These are phyloP conservation scores for Calophaca sinica DNA, from an alignment of 306 rosid species.

Conservation along the genomic window DNA sequence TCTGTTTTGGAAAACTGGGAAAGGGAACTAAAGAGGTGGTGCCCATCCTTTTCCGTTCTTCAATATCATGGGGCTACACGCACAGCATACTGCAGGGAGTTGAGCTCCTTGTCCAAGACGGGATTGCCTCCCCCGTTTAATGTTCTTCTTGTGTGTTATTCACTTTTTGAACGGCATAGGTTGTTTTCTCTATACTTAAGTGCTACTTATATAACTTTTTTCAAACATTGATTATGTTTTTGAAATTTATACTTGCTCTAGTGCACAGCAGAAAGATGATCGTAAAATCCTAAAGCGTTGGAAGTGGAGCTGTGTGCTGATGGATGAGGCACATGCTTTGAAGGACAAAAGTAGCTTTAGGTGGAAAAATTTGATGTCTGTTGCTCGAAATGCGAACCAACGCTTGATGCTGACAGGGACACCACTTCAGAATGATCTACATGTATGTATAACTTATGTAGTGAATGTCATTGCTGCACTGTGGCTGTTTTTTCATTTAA, in stretches of 20 bases:
- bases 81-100: constrained; percentile 78
- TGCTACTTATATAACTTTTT: constrained; percentile 11
- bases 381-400: constrained; percentile 90
- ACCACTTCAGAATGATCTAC: constrained; percentile 94
- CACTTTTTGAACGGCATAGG: constrained; percentile 99
- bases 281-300: constrained; percentile 91
- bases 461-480: constrained; percentile 28
- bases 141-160: constrained; percentile 96
- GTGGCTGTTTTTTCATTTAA: constrained; percentile 38
- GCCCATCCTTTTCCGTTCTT: constrained; percentile 85
- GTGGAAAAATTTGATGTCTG: constrained; percentile 96
- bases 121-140: constrained; percentile 91
- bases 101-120: constrained; percentile 80
- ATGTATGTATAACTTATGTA: constrained; percentile 60
- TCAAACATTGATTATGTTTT: constrained; percentile 39
- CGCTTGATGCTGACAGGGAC: constrained; percentile 99
- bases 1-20: constrained; percentile 99
- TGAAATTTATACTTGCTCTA: constrained; percentile 57
- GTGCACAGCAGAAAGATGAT: constrained; percentile 97
- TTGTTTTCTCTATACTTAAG: constrained; percentile 41
- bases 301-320: constrained; percentile 97
- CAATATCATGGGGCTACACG: constrained; percentile 88
- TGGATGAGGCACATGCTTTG: constrained; percentile 99
- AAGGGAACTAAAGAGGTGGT: constrained; percentile 93
- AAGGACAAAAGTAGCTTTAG: constrained; percentile 92